These are phyloP conservation scores for Tinospora cordifolia DNA, from an alignment of 164 flowering plant genomes.

Conservation along the genomic window DNA sequence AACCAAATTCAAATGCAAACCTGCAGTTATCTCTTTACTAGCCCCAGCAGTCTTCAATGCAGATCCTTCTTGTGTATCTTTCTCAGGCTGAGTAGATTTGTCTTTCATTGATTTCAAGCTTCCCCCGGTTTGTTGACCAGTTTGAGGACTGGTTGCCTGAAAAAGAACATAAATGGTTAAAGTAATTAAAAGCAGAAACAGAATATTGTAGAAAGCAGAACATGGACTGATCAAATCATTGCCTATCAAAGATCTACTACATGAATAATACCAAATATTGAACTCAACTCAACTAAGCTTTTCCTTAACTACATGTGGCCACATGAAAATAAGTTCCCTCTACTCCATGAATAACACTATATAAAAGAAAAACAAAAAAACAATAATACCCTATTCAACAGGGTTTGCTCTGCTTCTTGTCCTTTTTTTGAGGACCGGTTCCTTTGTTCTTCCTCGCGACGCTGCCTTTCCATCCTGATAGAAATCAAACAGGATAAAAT, in stretches of 20 bases:
- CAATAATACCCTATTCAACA: constrained; percentile 62
- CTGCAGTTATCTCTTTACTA: constrained; percentile 93
- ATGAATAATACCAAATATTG: too few species aligned
- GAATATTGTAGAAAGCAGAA: background rate
- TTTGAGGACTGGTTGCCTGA: constrained; percentile 95
- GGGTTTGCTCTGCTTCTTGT: constrained; percentile 69
- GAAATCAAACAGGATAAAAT: constrained; percentile 5
- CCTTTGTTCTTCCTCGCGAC: constrained; percentile 86
- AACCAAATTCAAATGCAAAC: constrained; percentile 27
- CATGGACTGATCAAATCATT: background rate
- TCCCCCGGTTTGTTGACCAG: constrained; percentile 61
- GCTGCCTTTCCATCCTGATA: constrained; percentile 92
- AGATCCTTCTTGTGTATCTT: constrained; percentile 68
- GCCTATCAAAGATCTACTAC: background rate
- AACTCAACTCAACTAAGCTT: too few species aligned
- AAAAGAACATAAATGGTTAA: background rate
- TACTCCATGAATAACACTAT: background rate
- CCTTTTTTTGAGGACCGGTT: constrained; percentile 69
- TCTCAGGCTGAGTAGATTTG: constrained; percentile 58
- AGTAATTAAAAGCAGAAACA: background rate
- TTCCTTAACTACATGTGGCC: too few species aligned
- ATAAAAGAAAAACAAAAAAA: constrained; percentile 5
- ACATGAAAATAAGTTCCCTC: background rate
- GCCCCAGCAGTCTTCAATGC: constrained; percentile 82
- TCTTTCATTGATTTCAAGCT: constrained; percentile 89